Evolutionary conservation across 495 filamentous ascomycete species (phyloP).

Genomic region (Podospora appendiculata): DNA sequence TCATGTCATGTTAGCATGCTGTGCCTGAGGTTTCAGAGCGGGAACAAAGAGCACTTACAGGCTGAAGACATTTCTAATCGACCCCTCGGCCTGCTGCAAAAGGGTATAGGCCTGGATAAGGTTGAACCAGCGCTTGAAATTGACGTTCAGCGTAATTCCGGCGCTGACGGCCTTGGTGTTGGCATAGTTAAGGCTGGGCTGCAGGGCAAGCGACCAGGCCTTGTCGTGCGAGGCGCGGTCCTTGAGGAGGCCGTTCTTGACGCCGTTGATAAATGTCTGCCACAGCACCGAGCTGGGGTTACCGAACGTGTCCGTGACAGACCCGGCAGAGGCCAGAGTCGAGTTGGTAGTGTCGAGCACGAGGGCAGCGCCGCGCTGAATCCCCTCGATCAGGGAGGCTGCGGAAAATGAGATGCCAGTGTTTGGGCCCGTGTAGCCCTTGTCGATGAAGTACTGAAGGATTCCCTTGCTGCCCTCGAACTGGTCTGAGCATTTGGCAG

Average conservation of each 20-base stretch:
- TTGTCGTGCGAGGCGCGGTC: background rate
- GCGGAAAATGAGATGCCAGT: background rate
- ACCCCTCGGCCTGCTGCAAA: background rate
- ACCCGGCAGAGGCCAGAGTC: no score
- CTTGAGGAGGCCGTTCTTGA: background rate
- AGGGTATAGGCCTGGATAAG: background rate
- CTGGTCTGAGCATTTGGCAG: background rate
- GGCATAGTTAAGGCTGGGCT: background rate
- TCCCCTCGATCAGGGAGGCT: background rate
- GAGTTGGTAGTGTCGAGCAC: background rate
- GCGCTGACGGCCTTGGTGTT: background rate
- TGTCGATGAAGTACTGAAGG: slow-evolving; percentile 4
- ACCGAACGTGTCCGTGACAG: background rate
- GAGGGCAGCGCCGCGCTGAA: slow-evolving; percentile 2
- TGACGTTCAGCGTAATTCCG: background rate
- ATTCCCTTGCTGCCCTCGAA: background rate
- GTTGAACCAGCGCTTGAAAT: background rate
- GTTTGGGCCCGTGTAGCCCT: background rate
- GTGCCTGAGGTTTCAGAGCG: no score
- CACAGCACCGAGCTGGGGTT: slow-evolving; percentile 1
- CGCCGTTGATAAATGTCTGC: background rate
- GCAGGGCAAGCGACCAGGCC: background rate
- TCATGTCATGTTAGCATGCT: no score
- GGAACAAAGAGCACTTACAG: background rate
- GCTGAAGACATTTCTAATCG: background rate